Evolutionary conservation across 2,329 filamentous ascomycete species (phyloP).

Genomic region (Xylaria sp.): DNA sequence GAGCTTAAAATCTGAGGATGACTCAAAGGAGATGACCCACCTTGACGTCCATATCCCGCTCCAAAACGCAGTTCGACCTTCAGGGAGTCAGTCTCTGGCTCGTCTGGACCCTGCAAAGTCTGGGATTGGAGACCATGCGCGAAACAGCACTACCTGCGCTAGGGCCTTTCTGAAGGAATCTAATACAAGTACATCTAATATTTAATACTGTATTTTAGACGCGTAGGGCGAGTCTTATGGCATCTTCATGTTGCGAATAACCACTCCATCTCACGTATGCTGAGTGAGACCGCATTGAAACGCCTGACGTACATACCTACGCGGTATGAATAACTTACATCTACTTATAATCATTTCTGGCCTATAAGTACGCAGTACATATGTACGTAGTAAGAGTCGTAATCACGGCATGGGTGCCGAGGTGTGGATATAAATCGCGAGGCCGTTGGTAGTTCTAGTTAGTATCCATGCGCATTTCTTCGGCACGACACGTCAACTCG

Average conservation of each 20-base stretch:
- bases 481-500: not conserved
- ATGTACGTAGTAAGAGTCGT: not conserved
- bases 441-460: not conserved
- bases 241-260: not conserved
- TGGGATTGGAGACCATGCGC: not conserved
- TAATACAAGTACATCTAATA: not conserved
- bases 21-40: constrained; percentile 31
- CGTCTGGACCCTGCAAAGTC: constrained; percentile 5
- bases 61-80: too few relatives aligned
- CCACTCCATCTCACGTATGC: not conserved
- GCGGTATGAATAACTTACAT: not conserved
- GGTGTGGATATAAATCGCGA: not conserved
- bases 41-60: not conserved
- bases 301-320: not conserved
- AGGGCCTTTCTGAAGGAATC: not conserved
- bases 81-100: too few relatives aligned
- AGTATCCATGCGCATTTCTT: not conserved
- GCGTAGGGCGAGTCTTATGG: not conserved
- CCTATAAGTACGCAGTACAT: too few relatives aligned
- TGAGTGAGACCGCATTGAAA: not conserved
- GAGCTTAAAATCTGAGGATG: constrained; percentile 35
- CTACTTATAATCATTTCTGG: too few relatives aligned
- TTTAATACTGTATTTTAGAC: too few relatives aligned
- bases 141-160: not conserved
- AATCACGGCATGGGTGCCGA: not conserved